Evolutionary conservation across 2,329 filamentous ascomycete species (phyloP).

Genomic region (Hirsutella thompsonii): DNA sequence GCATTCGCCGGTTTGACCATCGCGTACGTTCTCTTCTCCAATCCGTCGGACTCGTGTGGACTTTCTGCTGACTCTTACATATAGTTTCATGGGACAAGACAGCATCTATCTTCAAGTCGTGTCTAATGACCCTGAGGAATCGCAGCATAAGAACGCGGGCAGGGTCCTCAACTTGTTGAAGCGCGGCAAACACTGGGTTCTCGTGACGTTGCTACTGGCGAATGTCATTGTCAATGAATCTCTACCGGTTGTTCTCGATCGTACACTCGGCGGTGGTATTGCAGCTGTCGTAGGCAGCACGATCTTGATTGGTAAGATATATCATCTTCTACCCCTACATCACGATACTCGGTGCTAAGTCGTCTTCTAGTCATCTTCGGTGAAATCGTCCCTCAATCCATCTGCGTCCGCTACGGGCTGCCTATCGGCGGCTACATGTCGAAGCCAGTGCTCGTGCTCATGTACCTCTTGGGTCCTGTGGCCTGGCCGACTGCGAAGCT

Average conservation of each 20-base stretch:
- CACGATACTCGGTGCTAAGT: constrained; percentile 1
- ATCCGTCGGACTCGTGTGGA: background rate
- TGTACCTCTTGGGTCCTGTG: constrained; percentile 83
- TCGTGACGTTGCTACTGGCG: constrained; percentile 84
- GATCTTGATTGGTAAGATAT: constrained; percentile 67
- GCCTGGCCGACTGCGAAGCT: constrained; percentile 94
- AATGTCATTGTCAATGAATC: constrained; percentile 99
- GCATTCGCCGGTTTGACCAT: constrained; percentile 92
- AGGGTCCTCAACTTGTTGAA: constrained; percentile 70
- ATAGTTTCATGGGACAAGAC: constrained; percentile 58
- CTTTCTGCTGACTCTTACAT: constrained; percentile 1
- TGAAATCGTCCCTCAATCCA: constrained; percentile 88
- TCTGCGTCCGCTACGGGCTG: constrained; percentile 91
- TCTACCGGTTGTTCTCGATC: constrained; percentile 84
- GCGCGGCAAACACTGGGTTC: constrained; percentile 93
- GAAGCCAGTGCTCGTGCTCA: constrained; percentile 71
- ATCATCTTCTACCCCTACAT: background rate
- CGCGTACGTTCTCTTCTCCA: constrained; percentile 40
- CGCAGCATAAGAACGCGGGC: constrained; percentile 76
- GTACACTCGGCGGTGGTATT: constrained; percentile 87
- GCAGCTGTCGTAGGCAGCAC: constrained; percentile 91
- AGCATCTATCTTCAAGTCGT: constrained; percentile 97
- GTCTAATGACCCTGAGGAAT: constrained; percentile 67
- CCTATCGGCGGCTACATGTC: constrained; percentile 92
- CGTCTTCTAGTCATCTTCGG: constrained; percentile 74